Evolutionary conservation across 345 rosid species (phyloP).

Genomic region (Litchi chinensis): DNA sequence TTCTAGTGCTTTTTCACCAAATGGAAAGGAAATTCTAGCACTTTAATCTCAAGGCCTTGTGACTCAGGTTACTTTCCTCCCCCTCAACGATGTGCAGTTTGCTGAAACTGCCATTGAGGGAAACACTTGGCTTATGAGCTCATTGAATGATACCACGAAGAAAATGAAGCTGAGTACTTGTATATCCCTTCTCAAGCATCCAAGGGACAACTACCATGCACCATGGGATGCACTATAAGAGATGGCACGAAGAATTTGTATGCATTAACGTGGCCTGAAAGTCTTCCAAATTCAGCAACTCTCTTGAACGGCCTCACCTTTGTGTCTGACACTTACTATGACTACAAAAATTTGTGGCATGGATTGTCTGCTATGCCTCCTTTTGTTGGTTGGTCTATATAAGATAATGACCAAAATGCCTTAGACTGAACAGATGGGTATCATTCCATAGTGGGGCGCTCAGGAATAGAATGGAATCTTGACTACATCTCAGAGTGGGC

Average conservation of each 20-base stretch:
- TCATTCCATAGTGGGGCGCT: slow-evolving; percentile 48
- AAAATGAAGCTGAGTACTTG: slow-evolving; percentile 40
- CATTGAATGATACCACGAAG: slow-evolving; percentile 33
- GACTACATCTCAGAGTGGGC: slow-evolving; percentile 41
- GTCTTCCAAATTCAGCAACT: slow-evolving; percentile 35
- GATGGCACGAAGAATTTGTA: slow-evolving; percentile 46
- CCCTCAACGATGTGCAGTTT: slow-evolving; percentile 40
- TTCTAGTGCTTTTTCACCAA: slow-evolving; percentile 18
- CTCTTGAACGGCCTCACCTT: slow-evolving; percentile 43
- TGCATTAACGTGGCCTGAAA: slow-evolving; percentile 42
- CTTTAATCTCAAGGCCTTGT: slow-evolving; percentile 23
- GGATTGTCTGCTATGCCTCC: slow-evolving; percentile 39
- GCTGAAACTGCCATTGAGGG: slow-evolving; percentile 35
- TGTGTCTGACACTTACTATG: slow-evolving; percentile 45
- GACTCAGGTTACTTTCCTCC: slow-evolving; percentile 44
- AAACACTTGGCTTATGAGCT: slow-evolving; percentile 59
- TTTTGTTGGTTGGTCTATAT: slow-evolving; percentile 43
- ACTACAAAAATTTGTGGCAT: slow-evolving; percentile 45
- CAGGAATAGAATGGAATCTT: slow-evolving; percentile 34
- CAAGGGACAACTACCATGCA: slow-evolving; percentile 34
- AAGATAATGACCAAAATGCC: slow-evolving; percentile 32
- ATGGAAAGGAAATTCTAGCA: slow-evolving; percentile 13
- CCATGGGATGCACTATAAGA: slow-evolving; percentile 21
- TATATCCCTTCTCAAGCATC: slow-evolving; percentile 44
- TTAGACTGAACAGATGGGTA: slow-evolving; percentile 36